Evolutionary conservation across 108 stramenopile genomes (phyloP).

Genomic region (Cylindrotheca closterium): DNA sequence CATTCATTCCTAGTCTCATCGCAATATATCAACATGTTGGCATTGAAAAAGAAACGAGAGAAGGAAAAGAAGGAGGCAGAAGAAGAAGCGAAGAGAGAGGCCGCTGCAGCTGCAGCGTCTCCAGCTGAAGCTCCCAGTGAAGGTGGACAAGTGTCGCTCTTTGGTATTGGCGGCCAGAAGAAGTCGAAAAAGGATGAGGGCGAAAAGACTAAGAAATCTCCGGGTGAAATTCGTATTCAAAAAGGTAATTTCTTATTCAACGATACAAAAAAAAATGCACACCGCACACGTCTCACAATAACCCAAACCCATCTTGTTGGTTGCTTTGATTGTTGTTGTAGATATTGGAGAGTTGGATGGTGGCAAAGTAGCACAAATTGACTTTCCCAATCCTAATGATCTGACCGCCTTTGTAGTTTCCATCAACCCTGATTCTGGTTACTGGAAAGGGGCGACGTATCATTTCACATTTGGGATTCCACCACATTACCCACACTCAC

Average conservation of each 20-base stretch:
- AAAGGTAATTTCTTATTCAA: constrained; percentile 65
- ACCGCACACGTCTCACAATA: background rate
- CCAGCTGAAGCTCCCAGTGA: constrained; percentile 8
- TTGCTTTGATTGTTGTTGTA: constrained; percentile 17
- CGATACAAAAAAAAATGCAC: too few relatives aligned
- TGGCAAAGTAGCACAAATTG: constrained; percentile 93
- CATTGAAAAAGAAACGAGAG: constrained; percentile 89
- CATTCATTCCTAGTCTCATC: background rate
- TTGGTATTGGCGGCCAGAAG: constrained; percentile 86
- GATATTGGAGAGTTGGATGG: constrained; percentile 99
- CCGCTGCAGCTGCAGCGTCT: constrained; percentile 17
- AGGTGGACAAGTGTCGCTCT: constrained; percentile 52
- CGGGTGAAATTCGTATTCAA: constrained; percentile 99
- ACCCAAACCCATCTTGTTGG: background rate
- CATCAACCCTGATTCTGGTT: constrained; percentile 91
- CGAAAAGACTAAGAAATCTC: constrained; percentile 78
- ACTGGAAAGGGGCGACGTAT: constrained; percentile 95
- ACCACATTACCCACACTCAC: constrained; percentile 97
- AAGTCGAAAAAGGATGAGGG: constrained; percentile 65
- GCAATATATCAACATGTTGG: constrained; percentile 56
- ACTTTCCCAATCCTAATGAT: constrained; percentile 96
- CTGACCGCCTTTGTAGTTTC: constrained; percentile 90
- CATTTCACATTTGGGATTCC: constrained; percentile 94
- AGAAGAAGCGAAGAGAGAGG: constrained; percentile 41
- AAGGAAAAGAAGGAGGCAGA: constrained; percentile 69